Conservation (phyloP, 2,329 filamentous ascomycete species). For the Albifimbria verrucaria region DNA sequence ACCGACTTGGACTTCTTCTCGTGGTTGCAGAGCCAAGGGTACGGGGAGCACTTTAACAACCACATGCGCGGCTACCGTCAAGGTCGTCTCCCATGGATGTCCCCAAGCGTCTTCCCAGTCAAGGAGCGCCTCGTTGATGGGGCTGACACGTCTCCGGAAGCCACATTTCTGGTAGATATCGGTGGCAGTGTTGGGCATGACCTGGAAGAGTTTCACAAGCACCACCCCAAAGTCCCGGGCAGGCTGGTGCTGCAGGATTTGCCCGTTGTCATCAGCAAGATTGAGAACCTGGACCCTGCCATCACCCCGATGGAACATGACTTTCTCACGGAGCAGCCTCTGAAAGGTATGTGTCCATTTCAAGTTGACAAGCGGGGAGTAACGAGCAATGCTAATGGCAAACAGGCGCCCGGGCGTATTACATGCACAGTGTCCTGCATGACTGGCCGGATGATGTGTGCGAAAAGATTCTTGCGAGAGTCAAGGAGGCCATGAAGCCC, state of each 20-base stretch:
- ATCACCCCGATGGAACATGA: conserved; percentile 39
- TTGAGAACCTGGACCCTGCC: conserved; percentile 20
- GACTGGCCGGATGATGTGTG: conserved; percentile 36
- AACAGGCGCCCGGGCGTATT: conserved; percentile 35
- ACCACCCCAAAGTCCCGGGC: conserved; percentile 34
- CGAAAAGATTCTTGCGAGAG: conserved; percentile 23
- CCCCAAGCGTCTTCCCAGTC: conserved; percentile 30
- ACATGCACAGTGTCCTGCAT: conserved; percentile 38
- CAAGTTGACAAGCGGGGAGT: background rate
- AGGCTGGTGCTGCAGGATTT: conserved; percentile 47
- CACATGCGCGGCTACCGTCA: conserved; percentile 34
- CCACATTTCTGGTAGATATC: conserved; percentile 29
- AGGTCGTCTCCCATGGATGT: conserved; percentile 31
- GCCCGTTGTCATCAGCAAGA: conserved; percentile 32
- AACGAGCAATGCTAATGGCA: background rate
- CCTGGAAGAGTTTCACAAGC: conserved; percentile 25
- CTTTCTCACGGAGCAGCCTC: conserved; percentile 42
- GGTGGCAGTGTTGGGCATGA: conserved; percentile 33
- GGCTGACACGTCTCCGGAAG: conserved; percentile 19
- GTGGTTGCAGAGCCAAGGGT: conserved; percentile 23
- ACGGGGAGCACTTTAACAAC: conserved; percentile 32
- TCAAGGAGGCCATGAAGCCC: conserved; percentile 32
- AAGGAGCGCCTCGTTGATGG: conserved; percentile 26
- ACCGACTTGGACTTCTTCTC: conserved; percentile 32
- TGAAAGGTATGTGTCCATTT: conserved; percentile 35